These are phyloP conservation scores for Alternaria sp. DNA, from an alignment of 2,329 filamentous ascomycete species.

Conservation along the genomic window DNA sequence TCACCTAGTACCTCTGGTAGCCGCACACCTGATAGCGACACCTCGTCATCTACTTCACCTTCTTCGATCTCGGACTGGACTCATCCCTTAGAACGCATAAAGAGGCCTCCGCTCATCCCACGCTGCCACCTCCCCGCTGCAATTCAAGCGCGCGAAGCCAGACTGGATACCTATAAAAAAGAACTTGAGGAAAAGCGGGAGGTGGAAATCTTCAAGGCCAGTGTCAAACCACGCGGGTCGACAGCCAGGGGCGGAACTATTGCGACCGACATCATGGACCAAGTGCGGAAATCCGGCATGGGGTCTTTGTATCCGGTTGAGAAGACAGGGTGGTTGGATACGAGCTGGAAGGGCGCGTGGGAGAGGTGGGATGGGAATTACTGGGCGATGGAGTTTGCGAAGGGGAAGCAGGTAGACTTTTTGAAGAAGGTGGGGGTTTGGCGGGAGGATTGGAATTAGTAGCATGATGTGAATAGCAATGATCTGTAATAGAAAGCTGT, in stretches of 20 bases:
- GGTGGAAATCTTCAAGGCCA: neutral
- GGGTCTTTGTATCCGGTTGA: conserved; percentile 4
- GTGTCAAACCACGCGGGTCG: neutral
- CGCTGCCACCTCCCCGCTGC: neutral
- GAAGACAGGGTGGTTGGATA: neutral
- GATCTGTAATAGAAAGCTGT: neutral
- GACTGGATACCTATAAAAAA: neutral
- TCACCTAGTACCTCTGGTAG: neutral
- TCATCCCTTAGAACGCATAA: neutral
- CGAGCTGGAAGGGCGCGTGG: neutral
- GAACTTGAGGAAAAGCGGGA: neutral
- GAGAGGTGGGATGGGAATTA: conserved; percentile 12
- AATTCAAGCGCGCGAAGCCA: neutral
- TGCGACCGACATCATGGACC: neutral
- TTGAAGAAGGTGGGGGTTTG: neutral
- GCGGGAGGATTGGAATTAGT: neutral
- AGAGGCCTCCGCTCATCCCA: neutral
- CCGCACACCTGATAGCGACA: neutral
- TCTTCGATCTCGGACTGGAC: neutral
- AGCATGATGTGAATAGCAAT: neutral
- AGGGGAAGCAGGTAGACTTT: neutral
- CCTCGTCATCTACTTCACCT: neutral
- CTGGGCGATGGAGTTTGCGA: neutral
- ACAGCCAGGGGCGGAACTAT: neutral
- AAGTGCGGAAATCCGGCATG: conserved; percentile 3